Conservation (phyloP, 805 yeast genomes). For the Saccharomyces jurei region DNA sequence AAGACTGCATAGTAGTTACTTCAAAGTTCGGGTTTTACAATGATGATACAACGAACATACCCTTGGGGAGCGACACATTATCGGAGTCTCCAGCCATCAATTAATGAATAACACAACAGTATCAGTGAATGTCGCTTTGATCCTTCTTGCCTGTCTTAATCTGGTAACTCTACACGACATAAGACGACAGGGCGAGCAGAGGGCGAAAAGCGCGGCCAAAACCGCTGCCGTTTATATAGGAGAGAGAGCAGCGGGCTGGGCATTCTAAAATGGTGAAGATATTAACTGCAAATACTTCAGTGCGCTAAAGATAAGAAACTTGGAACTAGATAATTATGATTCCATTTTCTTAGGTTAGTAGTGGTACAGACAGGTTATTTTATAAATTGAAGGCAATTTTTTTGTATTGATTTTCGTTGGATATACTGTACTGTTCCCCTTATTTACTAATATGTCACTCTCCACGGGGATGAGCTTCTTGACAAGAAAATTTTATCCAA, state of each 20-base stretch:
- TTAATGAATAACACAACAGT: background rate
- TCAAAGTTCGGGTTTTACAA: background rate
- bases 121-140: slow-evolving; percentile 14
- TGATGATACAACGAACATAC: slow-evolving; percentile 10
- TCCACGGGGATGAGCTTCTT: background rate
- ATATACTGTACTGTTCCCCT: background rate
- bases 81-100: slow-evolving; percentile 26
- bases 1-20: background rate
- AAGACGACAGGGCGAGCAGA: background rate
- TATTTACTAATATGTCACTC: background rate
- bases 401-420: background rate
- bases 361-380: background rate
- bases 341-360: background rate
- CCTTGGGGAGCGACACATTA: slow-evolving; percentile 39
- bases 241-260: background rate
- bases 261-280: background rate
- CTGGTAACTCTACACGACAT: background rate
- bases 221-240: slow-evolving; percentile 1
- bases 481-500: background rate
- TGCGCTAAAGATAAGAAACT: background rate
- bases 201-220: slow-evolving; percentile 6
- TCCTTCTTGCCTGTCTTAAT: background rate
- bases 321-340: background rate
- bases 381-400: too few relatives aligned
- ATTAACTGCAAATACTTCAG: background rate